phyloP scores from a whole-genome alignment of 2,329 filamentous ascomycete species.

The Venturia nashicola region DNA sequence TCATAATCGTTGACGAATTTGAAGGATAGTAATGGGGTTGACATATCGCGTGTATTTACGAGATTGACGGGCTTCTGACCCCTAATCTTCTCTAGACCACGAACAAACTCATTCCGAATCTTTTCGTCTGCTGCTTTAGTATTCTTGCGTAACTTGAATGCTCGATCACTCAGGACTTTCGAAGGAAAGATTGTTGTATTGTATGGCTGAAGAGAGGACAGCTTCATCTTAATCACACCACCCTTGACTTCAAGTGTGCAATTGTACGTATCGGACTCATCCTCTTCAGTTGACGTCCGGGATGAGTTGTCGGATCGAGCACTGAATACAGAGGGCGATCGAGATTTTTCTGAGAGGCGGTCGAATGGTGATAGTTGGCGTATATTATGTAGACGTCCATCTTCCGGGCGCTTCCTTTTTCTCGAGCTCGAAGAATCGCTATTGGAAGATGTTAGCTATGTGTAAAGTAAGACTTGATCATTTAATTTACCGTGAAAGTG shows the following conservation, averaged over 20 bases:
- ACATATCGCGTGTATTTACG: slow-evolving; percentile 48
- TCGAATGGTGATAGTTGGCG: neutral
- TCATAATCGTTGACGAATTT: slow-evolving; percentile 54
- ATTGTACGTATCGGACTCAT: slow-evolving; percentile 25
- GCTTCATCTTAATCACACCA: slow-evolving; percentile 24
- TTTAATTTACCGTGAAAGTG: neutral
- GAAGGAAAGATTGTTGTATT: slow-evolving; percentile 24
- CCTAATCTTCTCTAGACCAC: slow-evolving; percentile 18
- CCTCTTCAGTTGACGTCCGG: neutral
- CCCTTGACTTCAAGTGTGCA: slow-evolving; percentile 24
- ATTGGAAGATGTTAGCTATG: neutral
- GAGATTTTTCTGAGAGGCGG: neutral
- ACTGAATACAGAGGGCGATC: neutral
- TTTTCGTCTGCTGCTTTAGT: slow-evolving; percentile 17
- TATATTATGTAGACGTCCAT: neutral
- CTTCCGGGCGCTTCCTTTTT: neutral
- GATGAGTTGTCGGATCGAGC: neutral
- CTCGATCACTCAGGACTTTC: slow-evolving; percentile 19
- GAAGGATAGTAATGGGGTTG: slow-evolving; percentile 49
- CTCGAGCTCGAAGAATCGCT: neutral
- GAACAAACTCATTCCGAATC: slow-evolving; percentile 28
- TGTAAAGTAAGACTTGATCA: neutral
- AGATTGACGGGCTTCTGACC: slow-evolving; percentile 39
- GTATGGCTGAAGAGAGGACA: slow-evolving; percentile 12
- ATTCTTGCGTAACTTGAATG: neutral